Evolutionary conservation across 1,284 basidiomycete genomes (phyloP), one percentile per base, ranked within the genome.

Genomic region (Ustilago lituana): DNA sequence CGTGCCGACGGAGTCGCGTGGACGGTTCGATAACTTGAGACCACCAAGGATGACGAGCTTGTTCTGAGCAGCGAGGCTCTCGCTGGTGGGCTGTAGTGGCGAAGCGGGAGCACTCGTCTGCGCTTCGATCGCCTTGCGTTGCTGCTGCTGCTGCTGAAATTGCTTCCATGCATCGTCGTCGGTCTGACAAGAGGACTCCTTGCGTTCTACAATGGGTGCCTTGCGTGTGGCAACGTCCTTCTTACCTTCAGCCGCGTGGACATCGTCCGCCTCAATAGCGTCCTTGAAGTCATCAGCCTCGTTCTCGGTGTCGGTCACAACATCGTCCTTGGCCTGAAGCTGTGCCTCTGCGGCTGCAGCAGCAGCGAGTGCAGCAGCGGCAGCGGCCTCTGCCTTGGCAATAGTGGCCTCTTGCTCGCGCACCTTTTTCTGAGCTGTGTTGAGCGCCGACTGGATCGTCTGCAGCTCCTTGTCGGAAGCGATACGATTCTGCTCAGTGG

Each of bases 131-230:
- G 27, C 47, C 12, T 54, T 45, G 19, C 38, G 51, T 31, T 48
- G 60, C 15, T 39, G 50, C 10, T 39, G 50, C 27, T 55, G 58
- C 37, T 67, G 45, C 41, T 65, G 68, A 51, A 53, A 65, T 8
- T 23, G 44, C 23, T 57, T 39, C 75, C 75, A 75, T 6, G 63
- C 47, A 27, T 55, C 52, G 32, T 77, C 73, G 55, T 77, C 73
- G 9, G 75, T 77, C 53, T 77, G 75, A 29, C 61, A 70, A 2
- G 60, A 59, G 6, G 50, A 54, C 26, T 77, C 75, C 41, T 61
- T 70, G 24, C 68, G 52, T 33, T 77, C 73, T 31, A 62, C 58
- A 7, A 53, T 48, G 3, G 39, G 39, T 14, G 22, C 39, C 23
- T 55, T 53, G 11, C 61, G 33, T 33, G 52, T 24, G 0, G 49